phyloP scores from a whole-genome alignment of 2,329 filamentous ascomycete genomes.

The Claviceps quebecensis region DNA sequence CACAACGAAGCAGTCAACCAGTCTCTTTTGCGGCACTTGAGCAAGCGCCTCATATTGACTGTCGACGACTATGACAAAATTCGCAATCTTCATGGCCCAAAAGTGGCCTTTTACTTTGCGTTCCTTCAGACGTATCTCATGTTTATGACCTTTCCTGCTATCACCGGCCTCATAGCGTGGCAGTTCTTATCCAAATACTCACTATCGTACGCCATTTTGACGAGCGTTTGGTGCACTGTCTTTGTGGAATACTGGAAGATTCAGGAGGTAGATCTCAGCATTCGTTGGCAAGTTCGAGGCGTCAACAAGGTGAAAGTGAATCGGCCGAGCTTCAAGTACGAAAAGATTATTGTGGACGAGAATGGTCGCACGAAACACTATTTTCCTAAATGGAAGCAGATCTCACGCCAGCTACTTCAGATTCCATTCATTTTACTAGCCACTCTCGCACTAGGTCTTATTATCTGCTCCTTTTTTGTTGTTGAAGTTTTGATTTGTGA shows the following conservation, averaged over 20 bases:
- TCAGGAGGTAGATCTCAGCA: conserved; percentile 54
- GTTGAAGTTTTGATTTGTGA: conserved; percentile 66
- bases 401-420: conserved; percentile 52
- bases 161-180: conserved; percentile 55
- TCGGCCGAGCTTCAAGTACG: conserved; percentile 49
- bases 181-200: conserved; percentile 57
- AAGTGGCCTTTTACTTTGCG: conserved; percentile 65
- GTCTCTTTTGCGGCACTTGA: conserved; percentile 41
- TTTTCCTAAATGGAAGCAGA: conserved; percentile 51
- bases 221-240: conserved; percentile 55
- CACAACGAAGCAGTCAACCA: conserved; percentile 46
- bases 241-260: conserved; percentile 75
- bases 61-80: conserved; percentile 42
- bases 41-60: conserved; percentile 35
- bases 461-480: conserved; percentile 57
- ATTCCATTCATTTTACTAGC: conserved; percentile 53
- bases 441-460: conserved; percentile 42
- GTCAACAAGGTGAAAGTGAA: conserved; percentile 54
- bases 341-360: conserved; percentile 46
- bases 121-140: conserved; percentile 65
- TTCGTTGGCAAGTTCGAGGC: conserved; percentile 59
- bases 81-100: conserved; percentile 47
- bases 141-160: conserved; percentile 56
- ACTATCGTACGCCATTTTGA: conserved; percentile 50
- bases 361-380: conserved; percentile 47